Evolutionary conservation across 2,329 filamentous ascomycete species (phyloP).

Genomic region (Fusarium guadeloupense): DNA sequence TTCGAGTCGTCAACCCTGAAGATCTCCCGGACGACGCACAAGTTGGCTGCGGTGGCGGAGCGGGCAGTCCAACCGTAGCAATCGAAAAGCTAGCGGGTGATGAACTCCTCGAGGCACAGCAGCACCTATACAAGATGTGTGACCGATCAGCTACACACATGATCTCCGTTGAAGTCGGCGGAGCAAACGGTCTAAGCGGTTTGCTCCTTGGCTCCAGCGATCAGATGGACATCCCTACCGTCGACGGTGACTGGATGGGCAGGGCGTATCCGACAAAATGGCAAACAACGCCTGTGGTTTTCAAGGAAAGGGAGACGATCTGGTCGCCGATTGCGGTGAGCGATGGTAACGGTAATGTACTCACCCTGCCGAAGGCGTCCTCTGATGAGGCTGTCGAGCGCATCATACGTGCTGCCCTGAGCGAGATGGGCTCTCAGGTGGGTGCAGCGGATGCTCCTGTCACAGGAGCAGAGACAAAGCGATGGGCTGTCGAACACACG

Average conservation of each 20-base stretch:
- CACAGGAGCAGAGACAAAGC: slow-evolving; percentile 58
- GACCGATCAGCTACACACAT: slow-evolving; percentile 61
- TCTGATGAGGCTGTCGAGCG: slow-evolving; percentile 60
- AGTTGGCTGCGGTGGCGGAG: slow-evolving; percentile 65
- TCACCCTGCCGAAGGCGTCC: slow-evolving; percentile 58
- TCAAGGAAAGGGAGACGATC: slow-evolving; percentile 57
- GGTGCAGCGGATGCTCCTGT: slow-evolving; percentile 60
- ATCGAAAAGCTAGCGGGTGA: slow-evolving; percentile 68
- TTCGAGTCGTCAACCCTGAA: slow-evolving; percentile 61
- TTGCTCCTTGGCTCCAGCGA: slow-evolving; percentile 64
- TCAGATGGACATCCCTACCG: slow-evolving; percentile 60
- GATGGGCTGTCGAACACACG: slow-evolving; percentile 62
- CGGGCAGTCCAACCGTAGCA: slow-evolving; percentile 67
- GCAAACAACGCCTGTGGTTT: slow-evolving; percentile 64
- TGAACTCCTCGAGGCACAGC: slow-evolving; percentile 62
- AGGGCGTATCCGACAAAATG: slow-evolving; percentile 64
- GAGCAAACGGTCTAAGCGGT: slow-evolving; percentile 69
- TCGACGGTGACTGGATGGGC: slow-evolving; percentile 68
- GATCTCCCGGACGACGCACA: slow-evolving; percentile 60
- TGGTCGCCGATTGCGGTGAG: slow-evolving; percentile 58
- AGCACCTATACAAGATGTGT: slow-evolving; percentile 63
- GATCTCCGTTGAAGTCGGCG: slow-evolving; percentile 73
- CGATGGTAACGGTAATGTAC: slow-evolving; percentile 62
- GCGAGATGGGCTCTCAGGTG: slow-evolving; percentile 64
- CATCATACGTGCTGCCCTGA: slow-evolving; percentile 60